Percentiles rank a stretch among this genome's conserved stretches.
Evolutionary conservation across 225 moss, liverwort and hornwort species (phyloP).

Genomic region (Bryoerythrophyllum caledonicum): DNA sequence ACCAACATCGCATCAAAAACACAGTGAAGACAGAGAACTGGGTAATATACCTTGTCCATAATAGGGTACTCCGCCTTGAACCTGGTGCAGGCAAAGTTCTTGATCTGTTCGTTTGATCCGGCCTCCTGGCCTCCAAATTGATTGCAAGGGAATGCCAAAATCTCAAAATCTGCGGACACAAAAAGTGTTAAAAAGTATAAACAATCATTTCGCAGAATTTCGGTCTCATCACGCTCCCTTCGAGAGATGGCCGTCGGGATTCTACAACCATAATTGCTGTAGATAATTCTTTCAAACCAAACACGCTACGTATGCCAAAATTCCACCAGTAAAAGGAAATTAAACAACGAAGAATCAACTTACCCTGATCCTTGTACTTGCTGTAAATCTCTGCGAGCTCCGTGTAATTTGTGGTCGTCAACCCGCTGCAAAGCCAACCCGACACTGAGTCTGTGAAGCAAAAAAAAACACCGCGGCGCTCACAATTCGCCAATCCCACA

Average conservation of each 20-base stretch:
- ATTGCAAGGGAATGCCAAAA: slow-evolving; percentile 93
- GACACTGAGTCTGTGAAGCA: neutral
- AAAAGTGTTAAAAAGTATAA: neutral
- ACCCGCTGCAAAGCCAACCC: slow-evolving; percentile 52
- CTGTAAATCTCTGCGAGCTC: slow-evolving; percentile 73
- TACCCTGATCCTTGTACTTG: slow-evolving; percentile 61
- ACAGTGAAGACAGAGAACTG: neutral
- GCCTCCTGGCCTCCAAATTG: slow-evolving; percentile 96
- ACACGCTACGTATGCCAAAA: neutral
- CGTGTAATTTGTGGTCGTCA: slow-evolving; percentile 78
- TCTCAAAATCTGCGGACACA: slow-evolving; percentile 63
- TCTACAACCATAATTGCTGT: neutral
- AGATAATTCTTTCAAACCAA: neutral
- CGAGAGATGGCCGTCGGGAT: no score
- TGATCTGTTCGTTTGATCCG: slow-evolving; percentile 84
- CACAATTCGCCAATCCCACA: neutral
- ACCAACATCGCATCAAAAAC: neutral
- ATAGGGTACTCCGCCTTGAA: slow-evolving; percentile 94
- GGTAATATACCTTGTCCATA: slow-evolving; percentile 64
- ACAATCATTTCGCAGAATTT: neutral
- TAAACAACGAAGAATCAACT: neutral
- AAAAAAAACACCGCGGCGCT: neutral
- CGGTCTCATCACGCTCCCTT: neutral
- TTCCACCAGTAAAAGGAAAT: neutral
- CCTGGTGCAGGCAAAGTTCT: slow-evolving; percentile 84